Evolutionary conservation across 208 protist genomes (phyloP).

Genomic region (Crithidia expoeki): DNA sequence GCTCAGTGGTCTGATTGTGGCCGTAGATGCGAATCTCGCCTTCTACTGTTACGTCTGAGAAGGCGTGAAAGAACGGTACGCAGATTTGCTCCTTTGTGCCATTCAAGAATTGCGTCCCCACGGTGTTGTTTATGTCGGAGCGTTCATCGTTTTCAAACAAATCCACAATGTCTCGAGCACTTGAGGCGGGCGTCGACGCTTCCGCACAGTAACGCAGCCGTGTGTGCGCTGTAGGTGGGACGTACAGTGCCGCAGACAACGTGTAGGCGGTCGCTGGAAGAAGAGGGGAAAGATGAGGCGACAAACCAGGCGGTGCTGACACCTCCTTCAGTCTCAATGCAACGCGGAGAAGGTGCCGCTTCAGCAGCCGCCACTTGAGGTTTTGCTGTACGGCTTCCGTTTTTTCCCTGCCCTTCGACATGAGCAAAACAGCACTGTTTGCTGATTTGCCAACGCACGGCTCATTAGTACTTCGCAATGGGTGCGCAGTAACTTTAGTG

Average conservation of each 20-base stretch:
- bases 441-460: background rate
- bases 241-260: conserved; percentile 19
- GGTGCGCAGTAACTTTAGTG: background rate
- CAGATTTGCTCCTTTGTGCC: background rate
- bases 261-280: conserved; percentile 15
- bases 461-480: too few species aligned
- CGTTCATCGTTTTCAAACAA: background rate
- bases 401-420: background rate
- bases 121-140: background rate
- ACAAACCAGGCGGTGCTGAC: background rate
- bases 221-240: conserved; percentile 13
- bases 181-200: background rate
- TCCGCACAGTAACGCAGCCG: conserved; percentile 21
- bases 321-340: background rate
- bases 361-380: background rate
- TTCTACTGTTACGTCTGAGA: conserved; percentile 7
- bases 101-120: background rate
- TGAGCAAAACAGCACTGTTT: background rate
- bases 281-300: background rate
- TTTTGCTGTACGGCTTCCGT: background rate
- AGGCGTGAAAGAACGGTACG: conserved; percentile 25
- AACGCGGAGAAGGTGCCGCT: conserved; percentile 14
- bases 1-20: background rate
- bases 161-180: background rate
- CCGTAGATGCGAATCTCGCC: conserved; percentile 15